phyloP scores from a whole-genome alignment of 2,329 filamentous ascomycete genomes.

The Aspergillus pseudoterreus region DNA sequence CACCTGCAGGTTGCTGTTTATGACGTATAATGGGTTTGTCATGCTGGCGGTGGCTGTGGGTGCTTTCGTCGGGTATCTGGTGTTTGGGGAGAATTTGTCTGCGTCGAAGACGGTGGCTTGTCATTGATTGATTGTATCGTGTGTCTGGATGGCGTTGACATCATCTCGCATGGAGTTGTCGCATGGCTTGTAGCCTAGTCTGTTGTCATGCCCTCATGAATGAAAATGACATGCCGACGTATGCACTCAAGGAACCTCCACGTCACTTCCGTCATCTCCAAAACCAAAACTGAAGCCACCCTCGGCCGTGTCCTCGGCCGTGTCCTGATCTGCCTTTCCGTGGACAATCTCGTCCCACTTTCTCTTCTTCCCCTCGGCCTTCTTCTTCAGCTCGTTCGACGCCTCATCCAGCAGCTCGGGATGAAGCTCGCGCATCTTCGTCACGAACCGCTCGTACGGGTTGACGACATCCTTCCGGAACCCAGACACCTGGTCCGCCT shows the following conservation, averaged over 20 bases:
- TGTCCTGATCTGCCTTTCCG: constrained; percentile 40
- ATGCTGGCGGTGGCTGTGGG: constrained; percentile 90
- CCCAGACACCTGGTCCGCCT: constrained; percentile 80
- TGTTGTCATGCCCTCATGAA: neutral
- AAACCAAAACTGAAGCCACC: constrained; percentile 63
- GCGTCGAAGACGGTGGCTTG: constrained; percentile 85
- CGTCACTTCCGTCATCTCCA: constrained; percentile 54
- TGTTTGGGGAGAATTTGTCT: constrained; percentile 69
- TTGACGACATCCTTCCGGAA: constrained; percentile 70
- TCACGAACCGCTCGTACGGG: constrained; percentile 71
- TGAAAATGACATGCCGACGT: neutral
- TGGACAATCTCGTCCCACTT: constrained; percentile 82
- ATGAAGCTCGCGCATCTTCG: constrained; percentile 60
- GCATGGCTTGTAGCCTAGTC: neutral
- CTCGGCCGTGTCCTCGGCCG: constrained; percentile 18
- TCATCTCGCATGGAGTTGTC: too few species aligned
- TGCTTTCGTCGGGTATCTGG: constrained; percentile 80
- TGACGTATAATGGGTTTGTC: constrained; percentile 99
- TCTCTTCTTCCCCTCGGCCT: constrained; percentile 64
- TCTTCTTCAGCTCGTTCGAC: constrained; percentile 61
- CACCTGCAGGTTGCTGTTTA: constrained; percentile 78
- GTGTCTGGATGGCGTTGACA: too few species aligned
- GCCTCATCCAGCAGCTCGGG: constrained; percentile 67
- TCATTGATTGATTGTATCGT: constrained; percentile 55
- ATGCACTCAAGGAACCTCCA: constrained; percentile 43